Conservation (phyloP, 768 basidiomycete genomes). For the Hebeloma cylindrosporum region DNA sequence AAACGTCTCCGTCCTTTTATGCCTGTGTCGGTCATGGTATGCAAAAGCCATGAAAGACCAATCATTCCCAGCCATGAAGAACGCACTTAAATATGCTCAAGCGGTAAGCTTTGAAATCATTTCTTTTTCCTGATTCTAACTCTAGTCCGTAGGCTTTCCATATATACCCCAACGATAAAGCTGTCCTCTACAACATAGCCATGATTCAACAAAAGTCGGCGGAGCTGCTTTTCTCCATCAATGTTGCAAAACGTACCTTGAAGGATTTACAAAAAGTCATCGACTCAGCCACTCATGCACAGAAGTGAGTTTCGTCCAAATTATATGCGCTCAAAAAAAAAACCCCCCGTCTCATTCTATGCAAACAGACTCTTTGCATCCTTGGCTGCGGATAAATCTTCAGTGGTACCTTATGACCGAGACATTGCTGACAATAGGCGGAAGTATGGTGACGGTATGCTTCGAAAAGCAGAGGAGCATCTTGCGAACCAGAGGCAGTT, state of each 20-base stretch:
- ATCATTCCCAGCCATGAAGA: slow-evolving; percentile 76
- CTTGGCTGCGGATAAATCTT: slow-evolving; percentile 70
- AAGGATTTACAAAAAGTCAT: slow-evolving; percentile 78
- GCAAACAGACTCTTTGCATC: slow-evolving; percentile 73
- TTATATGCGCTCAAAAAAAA: not conserved
- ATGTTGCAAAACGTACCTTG: slow-evolving; percentile 73
- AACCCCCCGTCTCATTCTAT: not conserved
- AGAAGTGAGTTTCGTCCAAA: slow-evolving; percentile 55
- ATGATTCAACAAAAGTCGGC: slow-evolving; percentile 98
- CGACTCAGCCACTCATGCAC: slow-evolving; percentile 80
- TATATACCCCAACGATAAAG: slow-evolving; percentile 85
- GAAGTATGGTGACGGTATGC: slow-evolving; percentile 86
- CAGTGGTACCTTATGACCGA: slow-evolving; percentile 74
- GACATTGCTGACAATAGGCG: slow-evolving; percentile 89
- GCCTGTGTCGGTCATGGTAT: slow-evolving; percentile 91
- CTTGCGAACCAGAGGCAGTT: slow-evolving; percentile 66
- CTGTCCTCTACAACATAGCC: slow-evolving; percentile 91
- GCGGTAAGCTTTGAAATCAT: slow-evolving; percentile 43
- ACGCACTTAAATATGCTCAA: slow-evolving; percentile 83
- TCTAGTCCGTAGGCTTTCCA: slow-evolving; percentile 69
- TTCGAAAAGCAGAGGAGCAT: slow-evolving; percentile 81
- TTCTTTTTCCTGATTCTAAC: not conserved
- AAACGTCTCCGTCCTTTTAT: slow-evolving; percentile 75
- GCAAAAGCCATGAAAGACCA: slow-evolving; percentile 91
- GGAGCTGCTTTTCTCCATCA: slow-evolving; percentile 79